Percentiles rank a stretch among this genome's conserved stretches.
Evolutionary conservation across 306 rosid genomes (phyloP).

Genomic region (Cucumis hystrix): DNA sequence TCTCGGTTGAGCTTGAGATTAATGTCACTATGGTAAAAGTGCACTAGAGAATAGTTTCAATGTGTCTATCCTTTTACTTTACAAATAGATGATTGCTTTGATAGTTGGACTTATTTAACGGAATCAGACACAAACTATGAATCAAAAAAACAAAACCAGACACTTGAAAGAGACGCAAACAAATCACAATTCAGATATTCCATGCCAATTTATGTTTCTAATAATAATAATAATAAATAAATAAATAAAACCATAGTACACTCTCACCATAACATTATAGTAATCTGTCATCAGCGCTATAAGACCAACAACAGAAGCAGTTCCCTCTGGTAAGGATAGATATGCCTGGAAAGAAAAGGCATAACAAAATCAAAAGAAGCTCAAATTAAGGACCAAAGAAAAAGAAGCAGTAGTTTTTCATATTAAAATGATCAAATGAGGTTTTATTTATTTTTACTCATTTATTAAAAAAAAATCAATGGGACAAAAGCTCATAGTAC

Average conservation of each 20-base stretch:
- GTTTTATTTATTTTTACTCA: no score
- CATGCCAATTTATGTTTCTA: not conserved
- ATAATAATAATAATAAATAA: no score
- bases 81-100: not conserved
- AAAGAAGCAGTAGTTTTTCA: not conserved
- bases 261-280: slow-evolving; percentile 63
- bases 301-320: slow-evolving; percentile 78
- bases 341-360: slow-evolving; percentile 49
- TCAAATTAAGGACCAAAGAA: slow-evolving; percentile 8
- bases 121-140: not conserved
- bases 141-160: not conserved
- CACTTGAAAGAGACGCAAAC: not conserved
- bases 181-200: not conserved
- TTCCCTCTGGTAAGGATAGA: slow-evolving; percentile 79
- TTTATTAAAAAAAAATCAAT: no score
- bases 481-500: no score
- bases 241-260: not conserved
- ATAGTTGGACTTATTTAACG: not conserved
- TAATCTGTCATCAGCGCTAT: slow-evolving; percentile 81
- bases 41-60: not conserved
- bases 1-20: not conserved
- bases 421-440: not conserved
- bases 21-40: not conserved
- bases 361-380: not conserved
- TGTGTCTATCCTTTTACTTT: not conserved